Evolutionary conservation across 2,329 filamentous ascomycete genomes (phyloP).

Genomic region (Hirsutella minnesotensis): DNA sequence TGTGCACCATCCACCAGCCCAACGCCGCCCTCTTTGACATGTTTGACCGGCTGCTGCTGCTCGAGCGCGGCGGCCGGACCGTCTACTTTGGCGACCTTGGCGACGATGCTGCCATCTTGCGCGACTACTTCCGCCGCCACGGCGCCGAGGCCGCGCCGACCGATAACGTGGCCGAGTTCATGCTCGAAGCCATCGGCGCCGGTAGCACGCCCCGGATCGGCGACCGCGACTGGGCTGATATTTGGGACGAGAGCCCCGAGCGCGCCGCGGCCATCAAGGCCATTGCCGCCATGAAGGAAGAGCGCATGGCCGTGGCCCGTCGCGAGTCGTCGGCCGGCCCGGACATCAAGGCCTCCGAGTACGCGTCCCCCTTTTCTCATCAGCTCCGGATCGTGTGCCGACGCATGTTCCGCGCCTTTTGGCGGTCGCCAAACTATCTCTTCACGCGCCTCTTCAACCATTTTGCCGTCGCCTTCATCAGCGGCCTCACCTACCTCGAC

Average conservation of each 20-base stretch:
- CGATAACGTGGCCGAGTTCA: slow-evolving; percentile 61
- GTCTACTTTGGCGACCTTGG: slow-evolving; percentile 85
- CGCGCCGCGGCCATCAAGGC: slow-evolving; percentile 52
- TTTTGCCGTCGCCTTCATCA: slow-evolving; percentile 63
- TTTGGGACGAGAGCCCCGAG: slow-evolving; percentile 66
- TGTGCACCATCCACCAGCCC: slow-evolving; percentile 87
- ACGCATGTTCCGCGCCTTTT: slow-evolving; percentile 68
- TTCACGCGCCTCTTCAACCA: slow-evolving; percentile 84
- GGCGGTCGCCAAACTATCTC: slow-evolving; percentile 79
- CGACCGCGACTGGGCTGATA: slow-evolving; percentile 65
- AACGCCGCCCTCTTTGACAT: slow-evolving; percentile 79
- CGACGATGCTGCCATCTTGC: slow-evolving; percentile 57
- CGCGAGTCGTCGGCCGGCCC: slow-evolving; percentile 5
- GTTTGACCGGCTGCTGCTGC: slow-evolving; percentile 71
- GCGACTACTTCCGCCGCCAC: slow-evolving; percentile 47
- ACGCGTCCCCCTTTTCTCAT: slow-evolving; percentile 66
- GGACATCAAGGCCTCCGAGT: slow-evolving; percentile 42
- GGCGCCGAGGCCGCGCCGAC: slow-evolving; percentile 46
- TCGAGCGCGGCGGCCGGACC: slow-evolving; percentile 66
- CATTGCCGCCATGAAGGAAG: slow-evolving; percentile 54
- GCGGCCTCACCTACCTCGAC: slow-evolving; percentile 68
- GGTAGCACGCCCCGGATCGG: slow-evolving; percentile 62
- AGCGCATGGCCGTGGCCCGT: slow-evolving; percentile 31
- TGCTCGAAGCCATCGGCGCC: slow-evolving; percentile 75
- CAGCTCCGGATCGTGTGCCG: slow-evolving; percentile 66